Conservation (phyloP, 2,329 filamentous ascomycete species). For the Epichloe hybrida region DNA sequence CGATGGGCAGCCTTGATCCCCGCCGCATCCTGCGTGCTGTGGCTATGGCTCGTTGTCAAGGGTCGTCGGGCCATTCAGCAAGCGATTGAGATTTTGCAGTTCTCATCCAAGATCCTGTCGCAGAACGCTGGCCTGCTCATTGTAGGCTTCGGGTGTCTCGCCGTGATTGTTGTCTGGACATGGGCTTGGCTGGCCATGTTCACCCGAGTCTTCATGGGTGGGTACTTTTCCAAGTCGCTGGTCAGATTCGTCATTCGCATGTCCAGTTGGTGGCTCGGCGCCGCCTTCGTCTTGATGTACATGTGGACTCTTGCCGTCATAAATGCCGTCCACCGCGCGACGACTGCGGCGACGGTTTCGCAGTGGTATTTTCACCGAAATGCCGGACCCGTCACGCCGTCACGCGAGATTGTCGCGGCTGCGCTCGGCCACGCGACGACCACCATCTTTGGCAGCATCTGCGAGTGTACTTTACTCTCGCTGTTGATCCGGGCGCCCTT, state of each 20-base stretch:
- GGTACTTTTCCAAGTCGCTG: constrained; percentile 55
- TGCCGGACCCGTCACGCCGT: constrained; percentile 61
- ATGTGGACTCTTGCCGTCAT: constrained; percentile 87
- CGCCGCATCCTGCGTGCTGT: constrained; percentile 56
- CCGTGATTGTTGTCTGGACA: constrained; percentile 70
- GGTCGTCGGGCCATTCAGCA: constrained; percentile 69
- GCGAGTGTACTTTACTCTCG: constrained; percentile 69
- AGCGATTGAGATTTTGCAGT: constrained; percentile 81
- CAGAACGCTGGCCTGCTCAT: constrained; percentile 72
- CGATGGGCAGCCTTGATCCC: constrained; percentile 74
- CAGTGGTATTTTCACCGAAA: constrained; percentile 99
- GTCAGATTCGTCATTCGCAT: constrained; percentile 65
- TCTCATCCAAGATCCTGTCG: constrained; percentile 74
- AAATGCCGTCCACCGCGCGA: constrained; percentile 76
- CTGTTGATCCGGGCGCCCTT: constrained; percentile 74
- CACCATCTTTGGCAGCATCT: constrained; percentile 85
- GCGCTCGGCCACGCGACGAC: constrained; percentile 71
- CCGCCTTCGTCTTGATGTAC: constrained; percentile 85
- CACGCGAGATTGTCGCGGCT: constrained; percentile 67
- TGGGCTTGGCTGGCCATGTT: constrained; percentile 98
- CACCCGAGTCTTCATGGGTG: constrained; percentile 85
- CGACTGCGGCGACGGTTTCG: constrained; percentile 86
- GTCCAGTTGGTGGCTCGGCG: constrained; percentile 90
- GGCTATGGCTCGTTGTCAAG: constrained; percentile 72
- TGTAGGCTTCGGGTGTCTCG: constrained; percentile 69